Evolutionary conservation across 345 rosid genomes (phyloP).

Genomic region (Eucalyptus regnans): DNA sequence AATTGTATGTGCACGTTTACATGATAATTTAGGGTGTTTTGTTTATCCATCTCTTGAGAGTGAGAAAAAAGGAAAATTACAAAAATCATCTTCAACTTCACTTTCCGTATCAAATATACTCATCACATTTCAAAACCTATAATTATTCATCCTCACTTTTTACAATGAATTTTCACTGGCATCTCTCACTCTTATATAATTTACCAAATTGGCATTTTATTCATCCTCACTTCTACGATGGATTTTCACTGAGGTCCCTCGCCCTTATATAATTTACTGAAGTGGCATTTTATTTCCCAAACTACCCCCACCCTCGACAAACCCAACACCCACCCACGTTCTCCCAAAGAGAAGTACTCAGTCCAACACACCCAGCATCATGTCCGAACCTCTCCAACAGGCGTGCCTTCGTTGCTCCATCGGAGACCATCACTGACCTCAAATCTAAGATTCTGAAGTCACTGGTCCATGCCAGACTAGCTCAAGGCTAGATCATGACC

Average conservation of each 20-base stretch:
- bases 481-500: background rate
- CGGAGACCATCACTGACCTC: background rate
- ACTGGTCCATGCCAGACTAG: background rate
- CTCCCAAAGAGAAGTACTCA: background rate
- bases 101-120: background rate
- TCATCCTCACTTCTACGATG: too few species aligned
- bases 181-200: too few species aligned
- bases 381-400: background rate
- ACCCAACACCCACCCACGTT: background rate
- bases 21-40: too few species aligned
- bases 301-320: background rate
- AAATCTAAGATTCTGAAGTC: background rate
- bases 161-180: too few species aligned
- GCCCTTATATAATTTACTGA: too few species aligned
- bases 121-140: background rate
- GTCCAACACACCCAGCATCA: background rate
- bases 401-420: background rate
- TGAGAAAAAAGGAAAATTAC: background rate
- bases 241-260: fast-evolving
- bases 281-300: background rate
- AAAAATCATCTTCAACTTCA: background rate
- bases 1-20: background rate
- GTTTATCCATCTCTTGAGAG: background rate
- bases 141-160: background rate
- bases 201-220: too few species aligned